Evolutionary conservation across 2,329 filamentous ascomycete genomes (phyloP), one percentile per base, ranked within the genome.

Genomic region (Mariannaea sp.): DNA sequence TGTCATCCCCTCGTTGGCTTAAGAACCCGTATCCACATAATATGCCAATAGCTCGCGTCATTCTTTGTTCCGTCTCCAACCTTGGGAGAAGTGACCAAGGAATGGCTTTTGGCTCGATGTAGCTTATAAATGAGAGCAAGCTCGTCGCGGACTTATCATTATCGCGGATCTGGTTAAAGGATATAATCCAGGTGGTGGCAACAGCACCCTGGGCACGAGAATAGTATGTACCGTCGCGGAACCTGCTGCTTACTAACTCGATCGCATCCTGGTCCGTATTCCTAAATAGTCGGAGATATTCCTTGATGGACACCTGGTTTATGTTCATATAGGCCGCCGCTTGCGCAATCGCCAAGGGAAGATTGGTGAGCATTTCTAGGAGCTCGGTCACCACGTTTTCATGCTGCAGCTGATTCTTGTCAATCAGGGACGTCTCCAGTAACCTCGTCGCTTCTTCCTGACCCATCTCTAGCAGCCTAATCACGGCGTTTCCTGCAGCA

Each of bases 261-360:
- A 58, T 17, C 45, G 61, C 51, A 9, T 73, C 61, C 12, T 73
- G 14, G 5, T 74, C 63, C 0, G 68, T 69, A 5, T 56, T 60
- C 5, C 51, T 49, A 6, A 76, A 56, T 0, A 76, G 66, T 0
- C 16, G 38, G 3, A 77, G 47, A 55, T 78, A 78, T 17, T 69
- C 45, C 0, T 22, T 5, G 2, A 72, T 44, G 1, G 66, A 19
- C 4, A 62, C 54, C 13, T 55, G 42, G 14, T 70, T 71, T 10
- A 41, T 42, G 26, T 71, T 74, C 13, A 79, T 62, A 40, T 75
- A 78, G 4, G 74, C 72, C 4, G 70, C 66, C 2, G 75, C 71
- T 61, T 77, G 70, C 1, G 60, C 58, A n/a, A 76, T 77, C 3
- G 68, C 71, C 1, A 73, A 63, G 0, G 74, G 74, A 4, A 77